Conservation (phyloP, 164 flowering plant genomes). For the Aristolochia contorta region DNA sequence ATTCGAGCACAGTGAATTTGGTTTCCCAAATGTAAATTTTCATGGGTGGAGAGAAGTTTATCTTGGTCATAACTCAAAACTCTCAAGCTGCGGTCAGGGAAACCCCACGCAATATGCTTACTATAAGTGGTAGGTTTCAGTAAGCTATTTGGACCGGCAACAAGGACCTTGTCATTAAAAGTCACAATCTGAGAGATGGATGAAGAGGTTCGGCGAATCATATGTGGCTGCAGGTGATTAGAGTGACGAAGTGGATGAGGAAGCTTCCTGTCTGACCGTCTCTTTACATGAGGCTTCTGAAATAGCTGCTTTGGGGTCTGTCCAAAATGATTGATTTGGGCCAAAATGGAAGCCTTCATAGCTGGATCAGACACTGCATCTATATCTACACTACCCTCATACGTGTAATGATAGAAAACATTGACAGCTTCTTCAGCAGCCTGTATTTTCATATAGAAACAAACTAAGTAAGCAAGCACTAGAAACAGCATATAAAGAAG, state of each 20-base stretch:
- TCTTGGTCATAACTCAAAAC: constrained; percentile 88
- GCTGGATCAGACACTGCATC: constrained; percentile 94
- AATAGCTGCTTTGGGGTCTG: constrained; percentile 97
- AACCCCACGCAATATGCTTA: constrained; percentile 94
- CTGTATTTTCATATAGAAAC: constrained; percentile 26
- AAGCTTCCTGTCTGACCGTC: constrained; percentile 59
- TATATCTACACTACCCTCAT: constrained; percentile 97
- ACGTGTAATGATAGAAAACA: constrained; percentile 97
- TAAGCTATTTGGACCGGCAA: constrained; percentile 58
- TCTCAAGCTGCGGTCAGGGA: constrained; percentile 89
- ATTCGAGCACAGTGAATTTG: constrained; percentile 83
- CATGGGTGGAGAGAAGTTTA: constrained; percentile 85
- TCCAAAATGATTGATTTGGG: constrained; percentile 97
- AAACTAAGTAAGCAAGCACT: not conserved
- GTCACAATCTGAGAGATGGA: constrained; percentile 54
- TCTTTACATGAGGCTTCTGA: constrained; percentile 74
- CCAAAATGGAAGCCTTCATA: constrained; percentile 97
- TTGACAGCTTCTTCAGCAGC: constrained; percentile 96
- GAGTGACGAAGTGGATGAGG: constrained; percentile 79
- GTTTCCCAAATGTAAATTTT: constrained; percentile 85
- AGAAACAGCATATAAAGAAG: not conserved
- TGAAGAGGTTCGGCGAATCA: constrained; percentile 50
- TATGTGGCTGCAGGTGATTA: constrained; percentile 54
- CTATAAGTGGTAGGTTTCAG: constrained; percentile 79
- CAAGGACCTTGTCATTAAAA: constrained; percentile 63